These are phyloP conservation scores for Neoarthrinium moseri DNA, from an alignment of 2,329 filamentous ascomycete species.

Conservation along the genomic window DNA sequence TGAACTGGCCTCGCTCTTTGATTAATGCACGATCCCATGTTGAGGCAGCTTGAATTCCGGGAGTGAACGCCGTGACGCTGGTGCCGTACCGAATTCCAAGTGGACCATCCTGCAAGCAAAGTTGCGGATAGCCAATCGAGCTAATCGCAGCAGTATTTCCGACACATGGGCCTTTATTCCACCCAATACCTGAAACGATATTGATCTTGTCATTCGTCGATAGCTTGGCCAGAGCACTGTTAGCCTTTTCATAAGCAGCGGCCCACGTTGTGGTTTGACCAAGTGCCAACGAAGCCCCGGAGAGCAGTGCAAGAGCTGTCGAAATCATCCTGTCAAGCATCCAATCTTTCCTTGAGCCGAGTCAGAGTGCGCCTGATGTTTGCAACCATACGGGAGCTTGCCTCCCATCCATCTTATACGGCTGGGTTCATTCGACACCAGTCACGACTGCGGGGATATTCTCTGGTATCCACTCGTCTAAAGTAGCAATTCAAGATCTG, in stretches of 20 bases:
- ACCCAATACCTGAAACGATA: slow-evolving; percentile 75
- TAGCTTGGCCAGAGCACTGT: slow-evolving; percentile 65
- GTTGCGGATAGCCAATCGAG: slow-evolving; percentile 63
- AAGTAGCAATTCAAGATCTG: not conserved
- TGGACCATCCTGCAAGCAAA: slow-evolving; percentile 81
- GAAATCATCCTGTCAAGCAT: slow-evolving; percentile 14
- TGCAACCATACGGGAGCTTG: too few species aligned
- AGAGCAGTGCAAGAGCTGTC: slow-evolving; percentile 14
- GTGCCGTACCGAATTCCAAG: slow-evolving; percentile 72
- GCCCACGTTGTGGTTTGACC: slow-evolving; percentile 52
- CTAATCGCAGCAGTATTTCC: slow-evolving; percentile 58
- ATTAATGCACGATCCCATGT: slow-evolving; percentile 80
- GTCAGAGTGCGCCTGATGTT: too few species aligned
- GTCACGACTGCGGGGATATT: not conserved
- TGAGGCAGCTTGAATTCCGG: slow-evolving; percentile 73
- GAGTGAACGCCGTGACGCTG: slow-evolving; percentile 74
- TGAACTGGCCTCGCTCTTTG: slow-evolving; percentile 64
- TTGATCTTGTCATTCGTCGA: slow-evolving; percentile 75
- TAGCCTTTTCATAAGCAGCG: slow-evolving; percentile 68
- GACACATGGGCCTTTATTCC: slow-evolving; percentile 69
- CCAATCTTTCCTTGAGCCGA: too few species aligned
- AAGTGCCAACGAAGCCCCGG: slow-evolving; percentile 22
- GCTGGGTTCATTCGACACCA: too few species aligned
- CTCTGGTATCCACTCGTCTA: too few species aligned
- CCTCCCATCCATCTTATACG: not conserved